A percentile compares a stretch with the other conserved stretches of the same genome.
Conservation (phyloP, 2,329 filamentous ascomycete species). For the Metarhizium brunneum region DNA sequence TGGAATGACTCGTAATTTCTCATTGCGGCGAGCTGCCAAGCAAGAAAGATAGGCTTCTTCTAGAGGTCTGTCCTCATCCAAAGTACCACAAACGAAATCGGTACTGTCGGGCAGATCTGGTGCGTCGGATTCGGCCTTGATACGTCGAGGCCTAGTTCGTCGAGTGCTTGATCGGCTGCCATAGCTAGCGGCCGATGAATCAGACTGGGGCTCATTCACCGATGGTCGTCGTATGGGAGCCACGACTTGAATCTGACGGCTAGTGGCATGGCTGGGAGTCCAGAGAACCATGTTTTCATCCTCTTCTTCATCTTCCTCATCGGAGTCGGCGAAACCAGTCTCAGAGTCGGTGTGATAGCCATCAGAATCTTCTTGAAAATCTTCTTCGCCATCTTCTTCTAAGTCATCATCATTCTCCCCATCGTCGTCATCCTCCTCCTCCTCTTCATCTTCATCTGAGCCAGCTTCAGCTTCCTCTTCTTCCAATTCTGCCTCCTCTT, state of each 20-base stretch:
- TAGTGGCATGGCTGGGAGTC: conserved; percentile 37
- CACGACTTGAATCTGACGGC: conserved; percentile 25
- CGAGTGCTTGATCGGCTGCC: conserved; percentile 17
- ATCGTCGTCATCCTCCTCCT: conserved; percentile 42
- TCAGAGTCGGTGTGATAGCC: conserved; percentile 70
- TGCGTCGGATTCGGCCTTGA: conserved; percentile 36
- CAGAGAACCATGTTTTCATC: conserved; percentile 56
- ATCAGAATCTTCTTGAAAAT: conserved; percentile 50
- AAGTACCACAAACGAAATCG: conserved; percentile 96
- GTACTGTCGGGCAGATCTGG: conserved; percentile 92
- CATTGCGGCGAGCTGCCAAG: conserved; percentile 69
- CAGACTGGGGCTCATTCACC: conserved; percentile 42
- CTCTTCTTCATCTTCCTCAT: conserved; percentile 51
- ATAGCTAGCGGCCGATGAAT: conserved; percentile 48
- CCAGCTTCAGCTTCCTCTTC: conserved; percentile 49
- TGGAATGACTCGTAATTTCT: conserved; percentile 75
- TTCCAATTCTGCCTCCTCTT: conserved; percentile 74
- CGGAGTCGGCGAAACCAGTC: conserved; percentile 58
- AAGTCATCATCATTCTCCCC: conserved; percentile 38
- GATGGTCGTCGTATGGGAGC: conserved; percentile 24
- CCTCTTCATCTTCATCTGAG: conserved; percentile 35
- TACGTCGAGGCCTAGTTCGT: conserved; percentile 13
- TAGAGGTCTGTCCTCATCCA: conserved; percentile 91
- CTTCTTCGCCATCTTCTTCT: conserved; percentile 39
- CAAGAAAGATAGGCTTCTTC: conserved; percentile 88